Evolutionary conservation across 2,329 filamentous ascomycete genomes (phyloP).

Genomic region (Colletotrichum orbiculare): DNA sequence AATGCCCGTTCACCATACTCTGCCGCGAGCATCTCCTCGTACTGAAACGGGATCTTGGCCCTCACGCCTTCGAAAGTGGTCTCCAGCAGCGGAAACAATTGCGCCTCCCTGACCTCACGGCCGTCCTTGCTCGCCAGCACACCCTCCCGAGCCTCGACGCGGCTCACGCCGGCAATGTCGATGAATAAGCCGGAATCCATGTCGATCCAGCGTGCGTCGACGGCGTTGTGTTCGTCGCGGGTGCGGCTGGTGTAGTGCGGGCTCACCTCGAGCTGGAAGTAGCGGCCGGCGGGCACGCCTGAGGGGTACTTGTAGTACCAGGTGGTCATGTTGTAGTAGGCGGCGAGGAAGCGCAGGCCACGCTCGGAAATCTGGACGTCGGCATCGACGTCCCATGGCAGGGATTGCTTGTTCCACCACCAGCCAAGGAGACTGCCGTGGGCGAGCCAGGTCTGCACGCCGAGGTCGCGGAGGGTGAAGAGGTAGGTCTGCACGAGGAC

Average conservation of each 20-base stretch:
- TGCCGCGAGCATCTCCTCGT: slow-evolving; percentile 66
- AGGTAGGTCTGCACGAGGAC: slow-evolving; percentile 80
- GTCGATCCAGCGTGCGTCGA: slow-evolving; percentile 63
- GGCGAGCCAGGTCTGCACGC: slow-evolving; percentile 83
- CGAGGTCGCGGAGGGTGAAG: slow-evolving; percentile 71
- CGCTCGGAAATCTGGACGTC: slow-evolving; percentile 78
- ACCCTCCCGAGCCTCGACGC: slow-evolving; percentile 57
- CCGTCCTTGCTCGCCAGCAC: slow-evolving; percentile 63
- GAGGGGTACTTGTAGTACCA: slow-evolving; percentile 55
- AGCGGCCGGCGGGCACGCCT: slow-evolving; percentile 50
- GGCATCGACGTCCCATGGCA: slow-evolving; percentile 83
- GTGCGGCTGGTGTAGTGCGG: slow-evolving; percentile 51
- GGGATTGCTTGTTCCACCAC: slow-evolving; percentile 80
- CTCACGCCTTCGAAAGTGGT: slow-evolving; percentile 75
- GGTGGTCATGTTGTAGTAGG: slow-evolving; percentile 71
- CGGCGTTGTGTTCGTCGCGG: slow-evolving; percentile 52
- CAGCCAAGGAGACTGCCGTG: slow-evolving; percentile 87
- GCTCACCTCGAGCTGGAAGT: slow-evolving; percentile 62
- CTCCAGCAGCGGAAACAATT: slow-evolving; percentile 76
- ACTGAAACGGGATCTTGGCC: slow-evolving; percentile 73
- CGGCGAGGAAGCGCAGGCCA: slow-evolving; percentile 73
- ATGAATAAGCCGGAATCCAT: slow-evolving; percentile 59
- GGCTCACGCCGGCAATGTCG: slow-evolving; percentile 62
- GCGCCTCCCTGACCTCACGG: slow-evolving; percentile 63
- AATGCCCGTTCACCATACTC: slow-evolving; percentile 68